Conservation (phyloP, 495 filamentous ascomycete genomes). For the Beverwykella pulmonaria region DNA sequence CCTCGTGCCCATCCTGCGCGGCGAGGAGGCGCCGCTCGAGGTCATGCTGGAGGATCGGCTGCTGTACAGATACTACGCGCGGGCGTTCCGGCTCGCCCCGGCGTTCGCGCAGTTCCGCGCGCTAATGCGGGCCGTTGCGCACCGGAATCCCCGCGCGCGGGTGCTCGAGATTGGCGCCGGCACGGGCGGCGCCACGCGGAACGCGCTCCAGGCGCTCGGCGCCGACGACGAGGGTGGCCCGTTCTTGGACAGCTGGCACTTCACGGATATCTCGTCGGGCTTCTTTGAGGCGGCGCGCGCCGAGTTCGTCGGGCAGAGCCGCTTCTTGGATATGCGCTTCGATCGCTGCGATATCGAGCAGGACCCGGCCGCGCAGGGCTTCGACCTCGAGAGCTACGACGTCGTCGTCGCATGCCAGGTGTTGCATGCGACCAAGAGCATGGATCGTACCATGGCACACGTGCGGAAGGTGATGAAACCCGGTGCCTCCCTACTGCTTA, state of each 20-base stretch:
- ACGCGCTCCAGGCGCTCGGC: background rate
- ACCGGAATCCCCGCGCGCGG: background rate
- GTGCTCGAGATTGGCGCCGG: constrained; percentile 4
- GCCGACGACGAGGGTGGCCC: background rate
- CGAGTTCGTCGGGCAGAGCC: background rate
- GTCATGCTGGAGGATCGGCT: background rate
- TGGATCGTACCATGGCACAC: background rate
- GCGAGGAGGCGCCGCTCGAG: background rate
- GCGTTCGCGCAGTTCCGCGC: too few relatives aligned
- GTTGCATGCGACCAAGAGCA: background rate
- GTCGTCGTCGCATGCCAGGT: background rate
- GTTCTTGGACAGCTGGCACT: background rate
- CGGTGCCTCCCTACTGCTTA: background rate
- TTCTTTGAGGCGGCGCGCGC: background rate
- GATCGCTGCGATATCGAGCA: background rate
- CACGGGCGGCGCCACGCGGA: background rate
- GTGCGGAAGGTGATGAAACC: background rate
- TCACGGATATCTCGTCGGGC: background rate
- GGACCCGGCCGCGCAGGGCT: background rate
- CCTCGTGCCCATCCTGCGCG: background rate
- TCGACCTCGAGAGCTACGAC: background rate
- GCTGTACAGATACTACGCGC: background rate
- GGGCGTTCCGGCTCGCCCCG: too few relatives aligned
- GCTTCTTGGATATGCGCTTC: too few relatives aligned
- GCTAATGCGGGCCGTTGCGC: too few relatives aligned